Evolutionary conservation across 495 filamentous ascomycete species (phyloP).

Genomic region (Aspergillus egyptiacus): DNA sequence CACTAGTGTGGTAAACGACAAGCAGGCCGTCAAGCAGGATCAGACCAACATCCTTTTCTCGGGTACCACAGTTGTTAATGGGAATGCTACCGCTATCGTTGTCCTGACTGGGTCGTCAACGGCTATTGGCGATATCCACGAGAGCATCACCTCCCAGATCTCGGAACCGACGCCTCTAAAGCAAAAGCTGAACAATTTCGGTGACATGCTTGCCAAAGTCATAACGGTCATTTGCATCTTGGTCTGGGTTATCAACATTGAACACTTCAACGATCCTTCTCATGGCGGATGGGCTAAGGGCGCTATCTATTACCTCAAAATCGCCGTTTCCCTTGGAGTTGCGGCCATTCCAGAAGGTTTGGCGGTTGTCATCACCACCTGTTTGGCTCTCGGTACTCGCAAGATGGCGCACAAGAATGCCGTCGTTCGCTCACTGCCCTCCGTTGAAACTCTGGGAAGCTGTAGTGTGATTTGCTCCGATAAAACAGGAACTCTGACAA

Average conservation of each 20-base stretch:
- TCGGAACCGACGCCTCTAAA: conserved; percentile 96
- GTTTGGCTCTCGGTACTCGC: conserved; percentile 86
- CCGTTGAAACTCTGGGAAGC: conserved; percentile 96
- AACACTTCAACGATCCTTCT: conserved; percentile 89
- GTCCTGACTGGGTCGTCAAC: conserved; percentile 86
- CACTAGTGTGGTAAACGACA: conserved; percentile 59
- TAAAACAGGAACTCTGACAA: conserved; percentile 97
- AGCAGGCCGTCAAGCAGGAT: conserved; percentile 91
- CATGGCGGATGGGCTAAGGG: conserved; percentile 96
- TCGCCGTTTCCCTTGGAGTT: conserved; percentile 96
- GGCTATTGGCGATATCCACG: conserved; percentile 97
- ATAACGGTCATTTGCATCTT: conserved; percentile 94
- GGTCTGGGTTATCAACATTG: conserved; percentile 98
- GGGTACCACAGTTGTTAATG: conserved; percentile 93
- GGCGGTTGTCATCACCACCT: conserved; percentile 96
- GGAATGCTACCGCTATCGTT: conserved; percentile 87
- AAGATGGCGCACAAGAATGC: conserved; percentile 99
- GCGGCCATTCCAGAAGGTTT: conserved; percentile 97
- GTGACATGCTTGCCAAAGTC: conserved; percentile 93
- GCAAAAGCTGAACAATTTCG: conserved; percentile 98
- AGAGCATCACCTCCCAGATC: conserved; percentile 96
- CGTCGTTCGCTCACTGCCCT: conserved; percentile 90
- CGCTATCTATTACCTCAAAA: conserved; percentile 99
- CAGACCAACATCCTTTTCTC: conserved; percentile 98
- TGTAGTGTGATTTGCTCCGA: conserved; percentile 99